These are phyloP conservation scores for Aschersonia sp. DNA, from an alignment of 2,329 filamentous ascomycete species.

Conservation along the genomic window DNA sequence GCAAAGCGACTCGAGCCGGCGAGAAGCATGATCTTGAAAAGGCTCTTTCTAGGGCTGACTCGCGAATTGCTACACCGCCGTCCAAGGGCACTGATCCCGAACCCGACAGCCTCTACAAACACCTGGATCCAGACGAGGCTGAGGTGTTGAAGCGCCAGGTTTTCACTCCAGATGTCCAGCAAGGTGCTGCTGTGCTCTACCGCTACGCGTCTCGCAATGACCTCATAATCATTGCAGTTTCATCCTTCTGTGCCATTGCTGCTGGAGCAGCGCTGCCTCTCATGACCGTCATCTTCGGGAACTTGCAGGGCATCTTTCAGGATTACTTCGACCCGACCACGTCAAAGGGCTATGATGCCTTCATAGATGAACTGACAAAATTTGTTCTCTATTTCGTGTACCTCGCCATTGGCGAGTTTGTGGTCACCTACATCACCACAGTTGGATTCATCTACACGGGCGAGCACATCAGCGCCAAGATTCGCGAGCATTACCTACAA, in stretches of 20 bases:
- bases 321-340: constrained; percentile 36
- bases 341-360: constrained; percentile 33
- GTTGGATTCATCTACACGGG: constrained; percentile 83
- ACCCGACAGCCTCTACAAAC: constrained; percentile 38
- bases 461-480: constrained; percentile 65
- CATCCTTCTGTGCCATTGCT: constrained; percentile 50
- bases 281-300: constrained; percentile 73
- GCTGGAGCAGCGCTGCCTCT: constrained; percentile 63
- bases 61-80: constrained; percentile 9
- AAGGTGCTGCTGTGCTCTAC: constrained; percentile 51
- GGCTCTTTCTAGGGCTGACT: constrained; percentile 7
- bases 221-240: constrained; percentile 45
- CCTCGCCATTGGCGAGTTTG: constrained; percentile 66
- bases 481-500: constrained; percentile 69
- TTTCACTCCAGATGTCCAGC: constrained; percentile 45
- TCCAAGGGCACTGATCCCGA: constrained; percentile 22
- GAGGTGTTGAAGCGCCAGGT: constrained; percentile 56
- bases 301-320: constrained; percentile 59
- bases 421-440: constrained; percentile 65
- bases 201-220: constrained; percentile 57
- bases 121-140: constrained; percentile 52
- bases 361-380: constrained; percentile 42
- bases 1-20: constrained; percentile 1
- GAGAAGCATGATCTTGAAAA: constrained; percentile 2
- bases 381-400: constrained; percentile 78